Conservation (phyloP, 208 protist species). For the Herpetomonas samuelpessoai region DNA sequence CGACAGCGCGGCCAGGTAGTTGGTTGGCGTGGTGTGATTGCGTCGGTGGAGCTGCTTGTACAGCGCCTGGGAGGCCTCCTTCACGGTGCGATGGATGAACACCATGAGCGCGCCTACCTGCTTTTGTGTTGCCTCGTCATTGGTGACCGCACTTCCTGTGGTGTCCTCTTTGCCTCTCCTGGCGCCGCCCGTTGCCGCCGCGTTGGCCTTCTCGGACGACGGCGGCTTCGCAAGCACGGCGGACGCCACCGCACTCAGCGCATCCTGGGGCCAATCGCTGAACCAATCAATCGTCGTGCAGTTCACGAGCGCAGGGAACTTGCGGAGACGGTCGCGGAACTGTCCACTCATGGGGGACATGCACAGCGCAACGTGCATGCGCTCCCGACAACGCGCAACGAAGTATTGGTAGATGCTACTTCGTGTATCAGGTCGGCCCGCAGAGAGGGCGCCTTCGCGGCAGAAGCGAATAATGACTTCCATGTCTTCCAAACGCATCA, state of each 20-base stretch:
- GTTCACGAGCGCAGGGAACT: constrained; percentile 97
- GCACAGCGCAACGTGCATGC: constrained; percentile 94
- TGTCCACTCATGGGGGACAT: constrained; percentile 94
- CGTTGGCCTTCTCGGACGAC: not conserved
- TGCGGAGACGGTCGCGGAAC: constrained; percentile 93
- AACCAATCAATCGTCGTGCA: constrained; percentile 98
- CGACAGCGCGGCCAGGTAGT: constrained; percentile 93
- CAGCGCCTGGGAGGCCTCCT: constrained; percentile 75
- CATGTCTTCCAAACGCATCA: constrained; percentile 94
- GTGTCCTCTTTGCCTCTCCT: constrained; percentile 1
- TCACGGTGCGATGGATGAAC: constrained; percentile 86
- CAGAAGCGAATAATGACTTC: constrained; percentile 89
- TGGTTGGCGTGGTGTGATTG: constrained; percentile 96
- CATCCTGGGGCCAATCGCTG: constrained; percentile 93
- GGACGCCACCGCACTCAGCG: constrained; percentile 85
- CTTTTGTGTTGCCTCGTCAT: constrained; percentile 33
- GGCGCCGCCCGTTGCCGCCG: not conserved
- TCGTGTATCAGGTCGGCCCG: constrained; percentile 86
- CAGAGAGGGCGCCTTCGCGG: constrained; percentile 55
- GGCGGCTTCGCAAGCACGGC: constrained; percentile 29
- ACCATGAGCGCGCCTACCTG: constrained; percentile 84
- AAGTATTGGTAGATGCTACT: constrained; percentile 92
- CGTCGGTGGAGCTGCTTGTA: constrained; percentile 84
- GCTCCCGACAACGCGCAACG: constrained; percentile 88
- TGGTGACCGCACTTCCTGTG: too few species aligned